phyloP scores from a whole-genome alignment of 805 yeast species.

The Danielozyma ontarioensis region DNA sequence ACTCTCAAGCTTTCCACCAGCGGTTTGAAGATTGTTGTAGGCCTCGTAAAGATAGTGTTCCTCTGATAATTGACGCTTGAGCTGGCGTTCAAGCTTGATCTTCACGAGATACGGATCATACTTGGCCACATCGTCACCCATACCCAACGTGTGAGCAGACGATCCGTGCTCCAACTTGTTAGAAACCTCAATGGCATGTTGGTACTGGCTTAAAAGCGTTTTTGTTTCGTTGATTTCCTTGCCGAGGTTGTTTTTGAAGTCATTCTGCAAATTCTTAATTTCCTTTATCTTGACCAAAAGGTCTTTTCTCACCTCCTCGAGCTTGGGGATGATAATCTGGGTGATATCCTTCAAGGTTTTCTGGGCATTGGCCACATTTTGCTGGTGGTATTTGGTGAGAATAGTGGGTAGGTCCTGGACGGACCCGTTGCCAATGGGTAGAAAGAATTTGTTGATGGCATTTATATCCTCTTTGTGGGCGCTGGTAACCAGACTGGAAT shows the following conservation, averaged over 20 bases:
- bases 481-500: conserved; percentile 3
- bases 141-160: conserved; percentile 24
- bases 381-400: conserved; percentile 47
- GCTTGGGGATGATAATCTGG: conserved; percentile 45
- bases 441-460: conserved; percentile 49
- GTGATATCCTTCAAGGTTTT: conserved; percentile 48
- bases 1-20: conserved; percentile 81
- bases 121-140: conserved; percentile 29
- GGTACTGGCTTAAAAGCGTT: conserved; percentile 41
- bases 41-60: conserved; percentile 89
- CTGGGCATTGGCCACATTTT: conserved; percentile 28
- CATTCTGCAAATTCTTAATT: conserved; percentile 74
- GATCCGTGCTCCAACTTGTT: conserved; percentile 32
- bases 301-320: conserved; percentile 62
- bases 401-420: conserved; percentile 77
- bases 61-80: conserved; percentile 72
- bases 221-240: conserved; percentile 48
- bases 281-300: conserved; percentile 80
- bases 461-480: conserved; percentile 23
- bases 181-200: conserved; percentile 62
- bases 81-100: conserved; percentile 65
- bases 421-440: conserved; percentile 75
- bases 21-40: conserved; percentile 74
- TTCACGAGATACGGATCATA: conserved; percentile 83
- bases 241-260: conserved; percentile 71